Percentiles rank a stretch among this genome's conserved stretches.
These are phyloP conservation scores for Halophytophthora batemanensis DNA, from an alignment of 352 stramenopile genomes.

Conservation along the genomic window DNA sequence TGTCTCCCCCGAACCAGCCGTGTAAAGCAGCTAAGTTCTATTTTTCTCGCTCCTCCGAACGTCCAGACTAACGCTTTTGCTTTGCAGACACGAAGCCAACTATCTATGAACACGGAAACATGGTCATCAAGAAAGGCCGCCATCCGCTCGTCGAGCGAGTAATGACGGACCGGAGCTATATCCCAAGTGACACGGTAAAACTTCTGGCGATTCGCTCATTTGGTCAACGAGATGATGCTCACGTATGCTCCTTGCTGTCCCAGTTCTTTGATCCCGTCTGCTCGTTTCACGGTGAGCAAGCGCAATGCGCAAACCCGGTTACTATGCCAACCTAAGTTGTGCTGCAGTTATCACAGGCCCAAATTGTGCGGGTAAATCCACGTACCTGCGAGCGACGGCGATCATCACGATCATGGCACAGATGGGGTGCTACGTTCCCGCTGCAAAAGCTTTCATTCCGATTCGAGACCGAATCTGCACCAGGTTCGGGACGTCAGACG, in stretches of 20 bases:
- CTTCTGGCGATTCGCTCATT: neutral
- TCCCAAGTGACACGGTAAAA: constrained; percentile 83
- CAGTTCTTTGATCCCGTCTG: constrained; percentile 75
- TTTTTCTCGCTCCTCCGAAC: neutral
- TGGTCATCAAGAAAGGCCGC: constrained; percentile 79
- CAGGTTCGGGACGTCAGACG: constrained; percentile 89
- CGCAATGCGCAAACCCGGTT: neutral
- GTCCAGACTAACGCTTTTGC: neutral
- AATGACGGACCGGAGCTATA: constrained; percentile 67
- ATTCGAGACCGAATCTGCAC: constrained; percentile 89
- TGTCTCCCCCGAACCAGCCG: constrained; percentile 68
- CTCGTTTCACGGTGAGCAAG: constrained; percentile 61
- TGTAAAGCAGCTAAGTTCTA: constrained; percentile 31
- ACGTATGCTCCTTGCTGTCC: constrained; percentile 1
- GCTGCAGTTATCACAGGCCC: constrained; percentile 81
- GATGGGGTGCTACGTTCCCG: constrained; percentile 90
- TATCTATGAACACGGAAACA: constrained; percentile 61
- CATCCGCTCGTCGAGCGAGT: constrained; percentile 75
- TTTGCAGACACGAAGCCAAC: constrained; percentile 60
- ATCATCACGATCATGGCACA: constrained; percentile 90
- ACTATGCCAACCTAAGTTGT: constrained; percentile 10
- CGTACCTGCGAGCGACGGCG: constrained; percentile 78
- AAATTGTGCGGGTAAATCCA: constrained; percentile 92
- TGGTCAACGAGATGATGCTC: neutral
- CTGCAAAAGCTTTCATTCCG: constrained; percentile 73